Percentiles rank a stretch among this genome's conserved stretches.
These are phyloP conservation scores for Yamadazyma songkhlaensis DNA, from an alignment of 1,139 yeast species.

Conservation along the genomic window DNA sequence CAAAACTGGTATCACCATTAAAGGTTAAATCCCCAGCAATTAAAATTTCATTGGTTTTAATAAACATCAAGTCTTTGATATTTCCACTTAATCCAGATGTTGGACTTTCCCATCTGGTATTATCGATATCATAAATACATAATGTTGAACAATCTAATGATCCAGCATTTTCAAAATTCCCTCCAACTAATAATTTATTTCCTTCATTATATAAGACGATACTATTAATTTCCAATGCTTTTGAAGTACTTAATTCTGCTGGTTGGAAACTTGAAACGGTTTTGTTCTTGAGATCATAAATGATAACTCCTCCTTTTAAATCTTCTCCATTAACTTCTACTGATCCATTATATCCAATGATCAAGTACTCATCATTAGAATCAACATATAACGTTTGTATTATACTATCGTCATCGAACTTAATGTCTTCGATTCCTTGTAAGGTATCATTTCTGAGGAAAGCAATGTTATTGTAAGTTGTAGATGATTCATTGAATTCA, in stretches of 20 bases:
- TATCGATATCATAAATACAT: slow-evolving; percentile 63
- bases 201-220: slow-evolving; percentile 52
- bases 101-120: slow-evolving; percentile 54
- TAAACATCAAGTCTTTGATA: slow-evolving; percentile 54
- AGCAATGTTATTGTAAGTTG: slow-evolving; percentile 23
- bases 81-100: slow-evolving; percentile 45
- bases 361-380: slow-evolving; percentile 31
- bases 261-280: slow-evolving; percentile 48
- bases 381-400: slow-evolving; percentile 45
- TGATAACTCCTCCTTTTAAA: slow-evolving; percentile 43
- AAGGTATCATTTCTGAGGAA: slow-evolving; percentile 37
- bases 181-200: slow-evolving; percentile 66
- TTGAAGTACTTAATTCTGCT: slow-evolving; percentile 27
- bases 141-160: slow-evolving; percentile 58
- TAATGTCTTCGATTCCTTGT: slow-evolving; percentile 24
- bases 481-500: slow-evolving; percentile 20
- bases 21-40: slow-evolving; percentile 61
- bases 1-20: slow-evolving; percentile 37
- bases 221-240: slow-evolving; percentile 44
- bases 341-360: slow-evolving; percentile 52
- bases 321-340: slow-evolving; percentile 25
- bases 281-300: slow-evolving; percentile 46
- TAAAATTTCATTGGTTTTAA: slow-evolving; percentile 48
- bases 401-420: slow-evolving; percentile 35
- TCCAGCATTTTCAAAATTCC: slow-evolving; percentile 64